phyloP scores from a whole-genome alignment of 345 rosid genomes.

The Psidium guajava region DNA sequence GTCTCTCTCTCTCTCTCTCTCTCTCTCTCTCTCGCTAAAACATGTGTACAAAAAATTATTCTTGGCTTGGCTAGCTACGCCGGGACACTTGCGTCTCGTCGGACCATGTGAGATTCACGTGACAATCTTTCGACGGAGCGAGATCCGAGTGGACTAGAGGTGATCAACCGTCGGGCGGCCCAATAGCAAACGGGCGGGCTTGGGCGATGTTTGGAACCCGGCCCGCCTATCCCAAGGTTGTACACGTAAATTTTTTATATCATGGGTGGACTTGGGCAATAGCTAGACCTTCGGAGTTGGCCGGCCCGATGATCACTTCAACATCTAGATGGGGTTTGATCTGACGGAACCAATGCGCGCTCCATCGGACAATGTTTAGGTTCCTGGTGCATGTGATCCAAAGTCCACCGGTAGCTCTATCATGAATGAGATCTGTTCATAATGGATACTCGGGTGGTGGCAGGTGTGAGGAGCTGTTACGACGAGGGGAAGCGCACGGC shows the following conservation, averaged over 20 bases:
- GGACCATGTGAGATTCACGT: background rate
- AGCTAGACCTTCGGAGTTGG: background rate
- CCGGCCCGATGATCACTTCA: background rate
- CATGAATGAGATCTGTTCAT: background rate
- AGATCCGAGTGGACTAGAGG: background rate
- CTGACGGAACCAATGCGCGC: background rate
- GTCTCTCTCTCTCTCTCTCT: background rate
- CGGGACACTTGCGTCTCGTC: no score
- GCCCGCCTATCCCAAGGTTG: background rate
- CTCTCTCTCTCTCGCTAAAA: background rate
- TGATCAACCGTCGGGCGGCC: background rate
- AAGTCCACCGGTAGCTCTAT: background rate
- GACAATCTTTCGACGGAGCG: background rate
- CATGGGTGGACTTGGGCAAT: background rate
- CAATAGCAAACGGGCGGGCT: background rate
- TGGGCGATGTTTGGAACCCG: background rate
- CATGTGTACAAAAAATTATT: background rate
- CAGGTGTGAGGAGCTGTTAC: conserved; percentile 79
- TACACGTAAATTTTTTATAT: background rate
- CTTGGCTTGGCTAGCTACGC: no score
- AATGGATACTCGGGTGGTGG: background rate
- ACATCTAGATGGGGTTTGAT: background rate
- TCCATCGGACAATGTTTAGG: background rate
- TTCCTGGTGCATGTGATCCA: background rate
- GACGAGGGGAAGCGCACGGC: conserved; percentile 83